A percentile compares a stretch with the other conserved stretches of the same genome.
Conservation (phyloP, 495 filamentous ascomycete species). For the Chaetomium cochliodes region DNA sequence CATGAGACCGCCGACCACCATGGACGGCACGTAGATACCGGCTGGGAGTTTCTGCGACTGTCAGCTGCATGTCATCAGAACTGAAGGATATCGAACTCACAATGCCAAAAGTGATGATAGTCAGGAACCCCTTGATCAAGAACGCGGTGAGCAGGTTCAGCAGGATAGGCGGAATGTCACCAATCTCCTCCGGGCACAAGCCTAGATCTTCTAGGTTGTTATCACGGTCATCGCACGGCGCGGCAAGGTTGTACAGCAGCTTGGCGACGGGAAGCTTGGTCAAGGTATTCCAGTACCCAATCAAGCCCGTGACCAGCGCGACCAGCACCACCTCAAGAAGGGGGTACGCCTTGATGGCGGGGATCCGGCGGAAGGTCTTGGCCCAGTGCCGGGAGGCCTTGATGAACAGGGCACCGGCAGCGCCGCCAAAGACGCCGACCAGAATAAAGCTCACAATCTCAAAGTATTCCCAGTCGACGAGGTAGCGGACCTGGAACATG, state of each 20-base stretch:
- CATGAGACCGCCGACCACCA: slow-evolving; percentile 95
- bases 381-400: slow-evolving; percentile 92
- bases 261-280: slow-evolving; percentile 88
- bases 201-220: slow-evolving; percentile 60
- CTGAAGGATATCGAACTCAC: slow-evolving; percentile 29
- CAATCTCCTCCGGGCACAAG: slow-evolving; percentile 69
- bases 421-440: slow-evolving; percentile 80
- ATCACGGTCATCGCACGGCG: slow-evolving; percentile 66
- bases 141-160: slow-evolving; percentile 72
- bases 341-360: slow-evolving; percentile 76
- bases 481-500: slow-evolving; percentile 88
- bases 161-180: slow-evolving; percentile 72
- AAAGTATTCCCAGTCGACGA: slow-evolving; percentile 92
- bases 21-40: slow-evolving; percentile 95
- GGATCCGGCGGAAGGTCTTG: slow-evolving; percentile 77
- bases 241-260: slow-evolving; percentile 84
- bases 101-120: slow-evolving; percentile 85
- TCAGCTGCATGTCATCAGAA: not conserved
- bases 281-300: slow-evolving; percentile 91
- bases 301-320: slow-evolving; percentile 75
- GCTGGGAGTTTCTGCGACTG: slow-evolving; percentile 72
- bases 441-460: slow-evolving; percentile 83
- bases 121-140: slow-evolving; percentile 84
- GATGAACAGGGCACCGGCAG: slow-evolving; percentile 87
- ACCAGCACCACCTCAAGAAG: slow-evolving; percentile 87